These are phyloP conservation scores for Botrytis fragariae DNA, from an alignment of 2,329 filamentous ascomycete genomes.

Conservation along the genomic window DNA sequence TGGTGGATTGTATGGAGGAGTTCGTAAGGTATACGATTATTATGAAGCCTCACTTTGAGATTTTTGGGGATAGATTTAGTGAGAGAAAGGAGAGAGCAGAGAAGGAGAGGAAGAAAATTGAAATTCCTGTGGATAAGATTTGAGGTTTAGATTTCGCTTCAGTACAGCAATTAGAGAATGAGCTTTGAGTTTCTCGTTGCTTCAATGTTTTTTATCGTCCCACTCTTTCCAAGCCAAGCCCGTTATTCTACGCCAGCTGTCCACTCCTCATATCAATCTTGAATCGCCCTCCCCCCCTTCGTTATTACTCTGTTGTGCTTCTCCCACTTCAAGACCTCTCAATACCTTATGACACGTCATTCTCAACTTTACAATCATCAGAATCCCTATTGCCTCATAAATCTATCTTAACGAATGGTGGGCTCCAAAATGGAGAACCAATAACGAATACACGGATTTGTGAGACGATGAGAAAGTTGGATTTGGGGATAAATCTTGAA, in stretches of 20 bases:
- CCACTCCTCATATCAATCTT: not conserved
- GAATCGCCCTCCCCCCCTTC: not conserved
- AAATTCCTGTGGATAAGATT: not conserved
- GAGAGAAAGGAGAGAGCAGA: conserved; percentile 46
- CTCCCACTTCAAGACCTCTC: not conserved
- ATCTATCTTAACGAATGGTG: not conserved
- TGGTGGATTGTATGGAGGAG: conserved; percentile 69
- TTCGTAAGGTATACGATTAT: conserved; percentile 67
- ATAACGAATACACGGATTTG: not conserved
- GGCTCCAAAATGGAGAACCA: not conserved
- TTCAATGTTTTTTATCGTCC: accelerated
- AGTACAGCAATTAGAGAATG: not conserved
- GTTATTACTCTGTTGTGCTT: not conserved
- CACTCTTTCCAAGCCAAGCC: too few species aligned
- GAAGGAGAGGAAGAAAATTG: not conserved
- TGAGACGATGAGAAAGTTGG: not conserved
- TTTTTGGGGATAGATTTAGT: conserved; percentile 63
- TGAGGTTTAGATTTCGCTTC: not conserved
- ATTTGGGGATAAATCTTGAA: not conserved
- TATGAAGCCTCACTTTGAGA: conserved; percentile 58
- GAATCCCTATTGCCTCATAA: too few species aligned
- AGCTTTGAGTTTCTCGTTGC: not conserved
- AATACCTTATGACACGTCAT: not conserved
- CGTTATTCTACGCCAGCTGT: not conserved
- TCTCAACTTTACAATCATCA: not conserved